These are phyloP conservation scores for Coemansia sp. DNA, from an alignment of 192 early-diverging fungal species.

Conservation along the genomic window DNA sequence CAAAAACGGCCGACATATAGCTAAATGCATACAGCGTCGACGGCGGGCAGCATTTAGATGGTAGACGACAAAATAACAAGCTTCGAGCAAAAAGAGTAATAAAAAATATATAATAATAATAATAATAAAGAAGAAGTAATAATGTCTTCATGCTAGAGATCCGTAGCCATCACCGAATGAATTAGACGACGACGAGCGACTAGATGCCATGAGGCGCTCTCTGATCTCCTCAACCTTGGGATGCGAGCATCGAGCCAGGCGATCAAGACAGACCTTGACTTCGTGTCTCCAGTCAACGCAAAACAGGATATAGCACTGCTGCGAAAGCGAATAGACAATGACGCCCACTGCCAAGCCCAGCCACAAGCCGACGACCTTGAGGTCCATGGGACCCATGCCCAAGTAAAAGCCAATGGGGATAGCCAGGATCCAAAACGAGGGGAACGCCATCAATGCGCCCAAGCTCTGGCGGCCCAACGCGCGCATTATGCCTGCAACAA, in stretches of 20 bases:
- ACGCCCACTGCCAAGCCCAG: slow-evolving; percentile 58
- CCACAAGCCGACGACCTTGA: slow-evolving; percentile 53
- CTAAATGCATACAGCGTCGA: not conserved
- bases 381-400: slow-evolving; percentile 40
- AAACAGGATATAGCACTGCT: slow-evolving; percentile 42
- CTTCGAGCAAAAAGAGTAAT: not conserved
- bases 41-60: not conserved
- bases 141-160: slow-evolving; percentile 5
- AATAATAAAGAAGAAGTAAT: too few relatives aligned
- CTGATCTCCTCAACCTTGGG: not conserved
- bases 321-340: slow-evolving; percentile 29
- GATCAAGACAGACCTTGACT: slow-evolving; percentile 40
- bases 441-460: slow-evolving; percentile 58
- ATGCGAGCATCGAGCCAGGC: slow-evolving; percentile 15
- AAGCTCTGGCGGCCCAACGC: slow-evolving; percentile 57
- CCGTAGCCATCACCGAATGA: slow-evolving; percentile 8
- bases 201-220: not conserved
- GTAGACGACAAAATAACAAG: too few relatives aligned
- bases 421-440: slow-evolving; percentile 58
- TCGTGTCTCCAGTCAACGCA: slow-evolving; percentile 52
- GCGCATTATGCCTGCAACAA: slow-evolving; percentile 62
- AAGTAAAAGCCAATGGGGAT: slow-evolving; percentile 61
- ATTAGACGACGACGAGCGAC: too few relatives aligned
- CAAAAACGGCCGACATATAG: too few relatives aligned
- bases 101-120: not conserved